Conservation (phyloP, 2,329 filamentous ascomycete genomes). For the Epichloe aotearoae region DNA sequence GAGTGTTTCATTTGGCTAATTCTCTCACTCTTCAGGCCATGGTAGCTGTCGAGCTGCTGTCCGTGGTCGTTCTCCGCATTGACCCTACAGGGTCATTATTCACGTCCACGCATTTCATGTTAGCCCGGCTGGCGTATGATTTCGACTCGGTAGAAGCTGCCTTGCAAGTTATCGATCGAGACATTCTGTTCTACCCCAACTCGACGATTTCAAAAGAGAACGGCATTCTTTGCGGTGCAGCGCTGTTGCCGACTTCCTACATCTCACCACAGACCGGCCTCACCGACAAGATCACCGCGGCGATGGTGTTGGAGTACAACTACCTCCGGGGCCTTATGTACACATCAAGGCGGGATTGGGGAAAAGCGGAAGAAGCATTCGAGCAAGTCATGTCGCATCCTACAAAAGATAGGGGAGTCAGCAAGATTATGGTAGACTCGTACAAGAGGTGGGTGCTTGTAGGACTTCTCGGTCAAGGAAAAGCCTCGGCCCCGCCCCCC, state of each 20-base stretch:
- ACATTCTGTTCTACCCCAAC: conserved; percentile 52
- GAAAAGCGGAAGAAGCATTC: conserved; percentile 46
- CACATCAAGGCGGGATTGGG: conserved; percentile 48
- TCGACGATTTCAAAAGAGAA: conserved; percentile 22
- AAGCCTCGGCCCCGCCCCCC: conserved; percentile 39
- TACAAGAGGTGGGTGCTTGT: conserved; percentile 87
- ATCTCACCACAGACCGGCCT: conserved; percentile 47
- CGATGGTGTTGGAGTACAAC: conserved; percentile 54
- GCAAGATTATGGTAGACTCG: conserved; percentile 72
- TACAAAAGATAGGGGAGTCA: conserved; percentile 45
- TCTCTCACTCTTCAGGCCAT: conserved; percentile 23
- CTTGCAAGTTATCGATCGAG: conserved; percentile 48
- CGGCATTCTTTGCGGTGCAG: conserved; percentile 31
- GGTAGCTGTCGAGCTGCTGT: conserved; percentile 31
- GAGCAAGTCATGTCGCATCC: conserved; percentile 57
- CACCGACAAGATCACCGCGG: conserved; percentile 36
- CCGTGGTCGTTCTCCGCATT: conserved; percentile 46
- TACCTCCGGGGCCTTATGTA: conserved; percentile 51
- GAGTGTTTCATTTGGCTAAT: neutral
- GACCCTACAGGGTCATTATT: conserved; percentile 55
- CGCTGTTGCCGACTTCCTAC: conserved; percentile 37
- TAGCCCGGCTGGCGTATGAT: conserved; percentile 46
- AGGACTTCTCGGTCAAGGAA: conserved; percentile 57
- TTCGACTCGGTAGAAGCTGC: conserved; percentile 39
- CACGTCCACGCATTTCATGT: conserved; percentile 46